Conservation (phyloP, 192 early-diverging fungal genomes). For the Coemansia sp. region DNA sequence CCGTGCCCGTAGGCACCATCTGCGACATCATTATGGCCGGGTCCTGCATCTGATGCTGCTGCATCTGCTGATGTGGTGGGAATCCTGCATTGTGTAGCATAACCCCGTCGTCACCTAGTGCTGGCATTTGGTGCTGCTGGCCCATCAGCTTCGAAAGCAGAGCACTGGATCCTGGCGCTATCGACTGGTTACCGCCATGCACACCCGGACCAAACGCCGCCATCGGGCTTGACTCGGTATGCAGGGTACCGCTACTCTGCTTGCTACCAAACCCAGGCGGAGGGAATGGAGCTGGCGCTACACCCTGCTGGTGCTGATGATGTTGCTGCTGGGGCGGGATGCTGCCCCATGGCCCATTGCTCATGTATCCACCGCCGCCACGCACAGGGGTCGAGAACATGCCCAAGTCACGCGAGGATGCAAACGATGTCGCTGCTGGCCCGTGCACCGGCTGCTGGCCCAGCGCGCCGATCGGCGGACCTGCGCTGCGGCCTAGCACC, state of each 20-base stretch:
- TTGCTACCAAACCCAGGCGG: slow-evolving; percentile 43
- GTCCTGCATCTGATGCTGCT: no score
- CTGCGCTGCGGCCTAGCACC: slow-evolving; percentile 29
- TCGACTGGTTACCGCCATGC: slow-evolving; percentile 1
- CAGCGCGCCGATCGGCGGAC: not conserved
- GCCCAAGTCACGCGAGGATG: slow-evolving; percentile 44
- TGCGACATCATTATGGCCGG: no score
- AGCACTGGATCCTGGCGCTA: slow-evolving; percentile 5
- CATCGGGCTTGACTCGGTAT: slow-evolving; percentile 8
- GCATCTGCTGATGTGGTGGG: no score
- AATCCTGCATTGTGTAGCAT: no score
- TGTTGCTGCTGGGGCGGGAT: slow-evolving; percentile 6
- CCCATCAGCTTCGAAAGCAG: slow-evolving; percentile 41
- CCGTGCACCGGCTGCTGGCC: slow-evolving; percentile 7
- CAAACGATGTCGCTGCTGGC: slow-evolving; percentile 11
- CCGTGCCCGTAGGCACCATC: no score
- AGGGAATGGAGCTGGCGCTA: slow-evolving; percentile 19
- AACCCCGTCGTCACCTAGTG: not conserved
- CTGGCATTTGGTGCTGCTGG: not conserved
- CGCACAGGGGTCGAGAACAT: slow-evolving; percentile 43
- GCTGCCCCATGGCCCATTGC: slow-evolving; percentile 16
- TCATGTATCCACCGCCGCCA: slow-evolving; percentile 5
- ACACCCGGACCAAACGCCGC: not conserved
- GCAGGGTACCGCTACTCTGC: slow-evolving; percentile 6
- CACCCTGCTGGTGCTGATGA: slow-evolving; percentile 5